A percentile compares a stretch with the other conserved stretches of the same genome.
Conservation (phyloP, 129 eudicot species). For the Logfia minima region DNA sequence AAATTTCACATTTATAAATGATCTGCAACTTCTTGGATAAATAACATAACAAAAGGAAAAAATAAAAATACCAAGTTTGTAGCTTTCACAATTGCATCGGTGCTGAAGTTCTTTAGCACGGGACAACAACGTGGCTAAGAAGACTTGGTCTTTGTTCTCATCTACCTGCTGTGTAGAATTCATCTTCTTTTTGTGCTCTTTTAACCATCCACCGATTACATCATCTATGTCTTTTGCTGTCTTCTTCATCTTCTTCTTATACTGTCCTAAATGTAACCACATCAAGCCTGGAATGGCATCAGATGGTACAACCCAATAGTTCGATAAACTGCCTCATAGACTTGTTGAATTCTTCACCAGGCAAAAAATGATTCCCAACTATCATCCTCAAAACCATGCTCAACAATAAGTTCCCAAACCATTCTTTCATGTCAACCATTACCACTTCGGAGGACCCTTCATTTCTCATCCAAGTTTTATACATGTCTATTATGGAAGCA, state of each 20-base stretch:
- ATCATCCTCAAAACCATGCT: neutral
- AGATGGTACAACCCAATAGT: constrained; percentile 24
- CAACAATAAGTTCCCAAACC: constrained; percentile 19
- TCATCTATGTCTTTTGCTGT: constrained; percentile 5
- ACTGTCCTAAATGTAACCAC: constrained; percentile 33
- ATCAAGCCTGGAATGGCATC: constrained; percentile 20
- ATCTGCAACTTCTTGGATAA: neutral
- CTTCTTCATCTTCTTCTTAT: constrained; percentile 24
- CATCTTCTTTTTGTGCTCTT: constrained; percentile 11
- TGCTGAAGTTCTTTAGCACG: constrained; percentile 16
- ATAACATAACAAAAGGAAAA: neutral
- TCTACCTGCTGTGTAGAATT: neutral
- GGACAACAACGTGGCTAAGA: constrained; percentile 14
- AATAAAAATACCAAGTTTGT: constrained; percentile 12
- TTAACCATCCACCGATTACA: constrained; percentile 14
- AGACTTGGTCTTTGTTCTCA: constrained; percentile 7
- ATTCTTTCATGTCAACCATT: constrained; percentile 31
- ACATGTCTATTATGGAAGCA: neutral
- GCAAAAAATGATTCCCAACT: no score
- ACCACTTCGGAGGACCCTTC: constrained; percentile 13
- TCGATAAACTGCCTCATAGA: neutral
- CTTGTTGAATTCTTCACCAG: neutral
- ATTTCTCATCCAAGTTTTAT: constrained; percentile 9
- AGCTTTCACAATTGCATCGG: constrained; percentile 20
- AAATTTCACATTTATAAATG: neutral